Base-by-base conservation (phyloP, 768 basidiomycete species). In the Boletus rex-veris region DNA sequence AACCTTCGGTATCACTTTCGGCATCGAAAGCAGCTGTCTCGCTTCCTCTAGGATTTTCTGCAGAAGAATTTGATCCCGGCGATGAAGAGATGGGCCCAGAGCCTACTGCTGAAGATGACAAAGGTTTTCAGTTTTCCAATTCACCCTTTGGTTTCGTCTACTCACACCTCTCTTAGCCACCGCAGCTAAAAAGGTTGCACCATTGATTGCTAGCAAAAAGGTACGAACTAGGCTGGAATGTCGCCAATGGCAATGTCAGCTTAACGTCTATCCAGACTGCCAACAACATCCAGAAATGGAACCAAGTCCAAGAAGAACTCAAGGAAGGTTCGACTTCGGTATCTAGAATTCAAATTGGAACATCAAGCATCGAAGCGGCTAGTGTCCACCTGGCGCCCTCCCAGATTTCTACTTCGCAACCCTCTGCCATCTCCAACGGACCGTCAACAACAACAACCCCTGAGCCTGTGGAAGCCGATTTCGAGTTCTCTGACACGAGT, bases 231-330 rank as follows among this genome's bases (percentile, higher is more conserved):
- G 45, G 10, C 3, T 36, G 5, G 3, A 21, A 37, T 28, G 11
- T 47, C 6, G 7, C 42, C 18, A 14, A 45, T 30, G 15, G 16
- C 19, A 9, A 18, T 21, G 8, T 16, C 45, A n/a, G 47, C 31
- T n/a, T 62, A 41, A 58, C 48, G 26, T 54, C 15, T 45, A 8
- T 48, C 39, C 66, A 97, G 92, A 90, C 85, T 42, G 89, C 82
- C 45, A 89, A 81, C 69, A 93, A 94, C 64, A 98, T 99, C 66
- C 86, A 80, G 64, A 98, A 98, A 68, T 99, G 96, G 97, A 98
- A 95, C 67, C 88, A 87, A 74, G 91, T 95, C 10, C 92, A 96
- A 71, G 88, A 87, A 71, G 95, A 93, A 64, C 78, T 97, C 46
- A 81, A 80, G 35, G 77, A 81, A 55, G 71, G 75, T 40, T 52